phyloP scores from a whole-genome alignment of 768 basidiomycete genomes.

The Hortiboletus flavorubellus region DNA sequence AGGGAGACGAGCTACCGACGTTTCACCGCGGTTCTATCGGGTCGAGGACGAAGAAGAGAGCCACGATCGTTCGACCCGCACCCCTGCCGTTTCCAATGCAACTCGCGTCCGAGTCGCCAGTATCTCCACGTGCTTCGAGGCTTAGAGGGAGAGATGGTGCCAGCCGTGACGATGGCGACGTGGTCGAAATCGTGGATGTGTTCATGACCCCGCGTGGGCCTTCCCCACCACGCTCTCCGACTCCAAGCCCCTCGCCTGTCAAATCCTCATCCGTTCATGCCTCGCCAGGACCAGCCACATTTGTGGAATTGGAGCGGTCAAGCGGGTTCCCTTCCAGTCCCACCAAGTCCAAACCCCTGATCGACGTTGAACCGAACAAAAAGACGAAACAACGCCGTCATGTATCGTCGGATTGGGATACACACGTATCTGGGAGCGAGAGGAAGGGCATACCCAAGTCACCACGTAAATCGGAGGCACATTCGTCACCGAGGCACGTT shows the following conservation, averaged over 20 bases:
- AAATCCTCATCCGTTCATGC: neutral
- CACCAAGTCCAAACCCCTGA: neutral
- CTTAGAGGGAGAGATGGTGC: neutral
- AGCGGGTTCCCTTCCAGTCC: constrained; percentile 15
- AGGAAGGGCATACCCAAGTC: constrained; percentile 16
- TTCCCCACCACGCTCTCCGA: constrained; percentile 22
- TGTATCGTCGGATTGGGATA: constrained; percentile 4
- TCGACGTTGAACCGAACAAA: neutral
- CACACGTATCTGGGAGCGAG: constrained; percentile 2
- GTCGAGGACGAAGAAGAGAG: neutral
- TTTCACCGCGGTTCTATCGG: constrained; percentile 15
- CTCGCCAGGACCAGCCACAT: neutral
- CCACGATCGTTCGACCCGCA: neutral
- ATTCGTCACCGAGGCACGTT: constrained; percentile 26
- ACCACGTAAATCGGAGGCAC: constrained; percentile 23
- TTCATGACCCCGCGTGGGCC: constrained; percentile 21
- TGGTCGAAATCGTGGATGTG: constrained; percentile 15
- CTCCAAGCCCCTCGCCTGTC: constrained; percentile 16
- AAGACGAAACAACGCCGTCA: constrained; percentile 1
- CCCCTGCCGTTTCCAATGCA: constrained; percentile 30
- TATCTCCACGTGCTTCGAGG: neutral
- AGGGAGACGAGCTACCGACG: constrained; percentile 17
- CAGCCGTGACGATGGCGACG: neutral
- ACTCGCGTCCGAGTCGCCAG: neutral
- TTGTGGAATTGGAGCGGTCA: neutral